Evolutionary conservation across 2,329 filamentous ascomycete species (phyloP).

Genomic region (Phoma sp.): DNA sequence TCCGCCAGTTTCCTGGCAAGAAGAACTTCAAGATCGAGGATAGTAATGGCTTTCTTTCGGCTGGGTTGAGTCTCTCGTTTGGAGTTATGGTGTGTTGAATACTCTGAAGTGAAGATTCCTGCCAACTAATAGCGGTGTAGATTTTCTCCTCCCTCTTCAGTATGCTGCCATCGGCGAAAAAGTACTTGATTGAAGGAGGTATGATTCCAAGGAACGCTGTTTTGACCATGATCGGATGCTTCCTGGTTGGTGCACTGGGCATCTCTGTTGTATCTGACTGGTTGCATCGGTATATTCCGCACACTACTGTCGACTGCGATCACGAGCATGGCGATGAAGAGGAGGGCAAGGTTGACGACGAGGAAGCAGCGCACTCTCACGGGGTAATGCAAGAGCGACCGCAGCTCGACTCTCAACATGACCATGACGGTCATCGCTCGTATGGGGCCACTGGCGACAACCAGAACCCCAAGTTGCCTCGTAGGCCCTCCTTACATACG

Average conservation of each 20-base stretch:
- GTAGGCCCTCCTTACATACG: slow-evolving; percentile 52
- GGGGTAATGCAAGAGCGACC: slow-evolving; percentile 30
- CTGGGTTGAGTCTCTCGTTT: slow-evolving; percentile 89
- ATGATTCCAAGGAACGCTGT: slow-evolving; percentile 72
- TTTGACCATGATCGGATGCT: slow-evolving; percentile 72
- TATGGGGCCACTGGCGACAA: slow-evolving; percentile 29
- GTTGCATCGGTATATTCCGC: slow-evolving; percentile 76
- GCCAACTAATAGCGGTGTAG: slow-evolving; percentile 57
- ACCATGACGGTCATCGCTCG: slow-evolving; percentile 4
- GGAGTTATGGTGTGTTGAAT: slow-evolving; percentile 82
- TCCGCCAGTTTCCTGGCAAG: slow-evolving; percentile 75
- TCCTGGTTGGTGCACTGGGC: slow-evolving; percentile 74
- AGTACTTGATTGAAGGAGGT: slow-evolving; percentile 75
- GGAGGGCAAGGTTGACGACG: slow-evolving; percentile 41
- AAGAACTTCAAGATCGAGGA: slow-evolving; percentile 86
- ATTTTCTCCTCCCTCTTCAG: slow-evolving; percentile 91
- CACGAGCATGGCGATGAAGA: slow-evolving; percentile 71
- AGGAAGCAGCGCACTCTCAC: slow-evolving; percentile 25
- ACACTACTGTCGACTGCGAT: slow-evolving; percentile 81
- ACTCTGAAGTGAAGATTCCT: no score
- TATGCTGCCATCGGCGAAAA: slow-evolving; percentile 87
- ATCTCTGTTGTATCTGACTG: slow-evolving; percentile 77
- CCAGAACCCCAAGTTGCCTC: slow-evolving; percentile 8
- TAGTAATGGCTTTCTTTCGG: slow-evolving; percentile 85
- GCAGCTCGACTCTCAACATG: no score